Percentiles rank a stretch among this genome's conserved stretches.
Evolutionary conservation across 257 asterid species (phyloP).

Genomic region (Solanum etuberosum): DNA sequence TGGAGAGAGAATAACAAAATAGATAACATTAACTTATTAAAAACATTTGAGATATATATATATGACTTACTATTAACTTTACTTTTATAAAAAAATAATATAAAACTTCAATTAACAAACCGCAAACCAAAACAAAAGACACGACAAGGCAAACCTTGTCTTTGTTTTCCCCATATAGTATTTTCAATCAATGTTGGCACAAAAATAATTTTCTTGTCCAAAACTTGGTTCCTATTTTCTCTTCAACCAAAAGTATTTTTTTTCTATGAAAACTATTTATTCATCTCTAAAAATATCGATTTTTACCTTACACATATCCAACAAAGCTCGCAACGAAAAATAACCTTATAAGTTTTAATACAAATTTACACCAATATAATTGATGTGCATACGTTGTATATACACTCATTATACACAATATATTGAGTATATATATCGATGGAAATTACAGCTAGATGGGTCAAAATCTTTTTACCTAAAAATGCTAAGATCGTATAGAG

Average conservation of each 20-base stretch:
- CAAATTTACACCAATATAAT: neutral
- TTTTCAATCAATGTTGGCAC: neutral
- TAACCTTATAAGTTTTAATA: neutral
- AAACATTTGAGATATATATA: too few species aligned
- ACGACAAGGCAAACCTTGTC: neutral
- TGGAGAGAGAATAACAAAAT: too few species aligned
- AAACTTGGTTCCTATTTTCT: neutral
- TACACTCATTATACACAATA: too few species aligned
- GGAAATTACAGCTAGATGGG: neutral
- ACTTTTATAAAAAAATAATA: neutral
- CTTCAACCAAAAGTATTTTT: neutral
- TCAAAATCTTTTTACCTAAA: neutral
- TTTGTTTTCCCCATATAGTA: neutral
- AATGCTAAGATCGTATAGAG: neutral
- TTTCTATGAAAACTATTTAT: neutral
- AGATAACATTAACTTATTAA: too few species aligned
- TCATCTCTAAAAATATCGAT: neutral
- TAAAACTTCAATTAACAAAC: neutral
- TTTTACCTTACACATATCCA: neutral
- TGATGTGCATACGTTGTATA: too few species aligned
- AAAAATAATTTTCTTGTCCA: neutral
- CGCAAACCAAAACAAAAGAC: neutral
- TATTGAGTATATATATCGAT: too few species aligned
- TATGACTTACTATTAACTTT: too few species aligned
- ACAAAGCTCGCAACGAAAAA: neutral